Evolutionary conservation across 768 basidiomycete species (phyloP), one percentile per base, ranked within the genome.

Genomic region (Collybia sordida): DNA sequence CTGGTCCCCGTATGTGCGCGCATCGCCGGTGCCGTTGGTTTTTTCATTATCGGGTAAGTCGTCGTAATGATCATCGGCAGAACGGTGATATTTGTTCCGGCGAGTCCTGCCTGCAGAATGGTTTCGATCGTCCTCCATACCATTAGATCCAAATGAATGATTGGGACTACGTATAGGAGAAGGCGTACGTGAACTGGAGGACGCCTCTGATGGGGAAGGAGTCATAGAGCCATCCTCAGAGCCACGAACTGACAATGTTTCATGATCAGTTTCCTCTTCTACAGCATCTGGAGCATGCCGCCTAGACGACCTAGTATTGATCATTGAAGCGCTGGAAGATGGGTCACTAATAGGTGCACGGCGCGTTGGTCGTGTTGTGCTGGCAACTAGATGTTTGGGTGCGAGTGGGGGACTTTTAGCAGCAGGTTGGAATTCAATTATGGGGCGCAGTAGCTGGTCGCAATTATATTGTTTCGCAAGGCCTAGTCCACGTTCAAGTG

Each of bases 381-480:
- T 80, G 19, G 92, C 85, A 15, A 93, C 93, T 27, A 94, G 74
- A 68, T 99, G 97, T 69, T 98, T 98, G 15, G 97, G 97, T 17
- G 97, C 97, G 31, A 92, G 82, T 18, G 97, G 97, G 0, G 93
- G 93, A 56, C 93, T 96, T 64, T 89, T 90, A 4, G 87, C 84
- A 3, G 87, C 86, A 3, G 95, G 90, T 50, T 88, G 82, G 62
- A 95, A 98, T 65, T 98, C 94, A 53, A 98, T 90, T 54, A 99
- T 93, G 23, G 97, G 93, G 28, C 90, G 86, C 17, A 99, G 77
- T 15, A 90, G 76, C 18, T 73, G 63, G 60, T 97, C 93, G 61
- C 95, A 94, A 55, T 93, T 90, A 70, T 98, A 98, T 66, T 98
- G 94, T 61, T 83, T 90, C 21, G 93, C 89, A 23, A 99, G 77